Conservation (phyloP, 2,329 filamentous ascomycete species). For the Fusarium agapanthi region DNA sequence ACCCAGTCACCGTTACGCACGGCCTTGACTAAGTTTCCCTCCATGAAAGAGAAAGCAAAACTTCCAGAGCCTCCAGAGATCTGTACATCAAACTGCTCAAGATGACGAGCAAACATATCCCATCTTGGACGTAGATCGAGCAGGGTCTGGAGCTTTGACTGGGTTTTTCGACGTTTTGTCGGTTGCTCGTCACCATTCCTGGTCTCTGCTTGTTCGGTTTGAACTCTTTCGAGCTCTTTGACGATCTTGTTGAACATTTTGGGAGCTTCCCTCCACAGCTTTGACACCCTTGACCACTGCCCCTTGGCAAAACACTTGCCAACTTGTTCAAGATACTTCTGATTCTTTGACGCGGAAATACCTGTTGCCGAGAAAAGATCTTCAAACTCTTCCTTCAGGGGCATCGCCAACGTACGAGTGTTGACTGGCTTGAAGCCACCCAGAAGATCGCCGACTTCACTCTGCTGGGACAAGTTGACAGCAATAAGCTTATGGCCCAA, state of each 20-base stretch:
- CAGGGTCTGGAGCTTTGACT: slow-evolving; percentile 72
- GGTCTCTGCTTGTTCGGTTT: slow-evolving; percentile 50
- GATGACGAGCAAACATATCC: slow-evolving; percentile 78
- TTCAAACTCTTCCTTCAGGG: slow-evolving; percentile 93
- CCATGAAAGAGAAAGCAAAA: slow-evolving; percentile 95
- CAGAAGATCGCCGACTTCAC: slow-evolving; percentile 93
- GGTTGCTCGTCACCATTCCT: slow-evolving; percentile 60
- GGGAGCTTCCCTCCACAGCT: slow-evolving; percentile 87
- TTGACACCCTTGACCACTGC: slow-evolving; percentile 87
- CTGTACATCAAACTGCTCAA: slow-evolving; percentile 84
- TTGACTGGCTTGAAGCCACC: slow-evolving; percentile 98
- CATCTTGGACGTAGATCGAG: slow-evolving; percentile 72
- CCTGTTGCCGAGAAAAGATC: slow-evolving; percentile 84
- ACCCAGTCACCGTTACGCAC: slow-evolving; percentile 97
- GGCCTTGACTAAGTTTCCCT: slow-evolving; percentile 97
- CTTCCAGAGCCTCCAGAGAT: slow-evolving; percentile 74
- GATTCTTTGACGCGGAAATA: slow-evolving; percentile 88
- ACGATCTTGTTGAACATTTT: slow-evolving; percentile 83
- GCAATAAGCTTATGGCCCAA: slow-evolving; percentile 88
- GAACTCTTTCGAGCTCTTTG: slow-evolving; percentile 59
- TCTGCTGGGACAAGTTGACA: slow-evolving; percentile 97
- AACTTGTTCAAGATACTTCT: slow-evolving; percentile 83
- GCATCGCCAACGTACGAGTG: slow-evolving; percentile 84
- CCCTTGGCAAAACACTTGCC: slow-evolving; percentile 81
- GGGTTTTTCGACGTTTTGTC: slow-evolving; percentile 73